Evolutionary conservation across 176 grass and related monocot species (phyloP), one percentile per base, ranked within the genome.

Genomic region (Urochloa ruziziensis): DNA sequence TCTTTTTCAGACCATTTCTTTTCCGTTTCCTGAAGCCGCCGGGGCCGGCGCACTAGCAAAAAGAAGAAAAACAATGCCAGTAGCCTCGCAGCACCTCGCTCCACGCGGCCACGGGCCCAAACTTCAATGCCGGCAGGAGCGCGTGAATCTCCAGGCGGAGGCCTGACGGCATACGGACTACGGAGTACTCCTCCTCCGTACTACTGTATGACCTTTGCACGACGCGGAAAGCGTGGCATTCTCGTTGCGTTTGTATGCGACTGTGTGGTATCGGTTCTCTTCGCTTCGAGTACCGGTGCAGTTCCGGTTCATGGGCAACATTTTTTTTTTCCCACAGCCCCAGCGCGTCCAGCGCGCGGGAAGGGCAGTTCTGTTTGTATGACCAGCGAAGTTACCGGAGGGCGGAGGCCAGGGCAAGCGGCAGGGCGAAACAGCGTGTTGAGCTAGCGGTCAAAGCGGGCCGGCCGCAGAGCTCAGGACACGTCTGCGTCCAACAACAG

Each of bases 111-210:
- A 32, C 9, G 8, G 42, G 56, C 66, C 18, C 67, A 32, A 40
- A 13, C 13, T 33, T 66, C 70, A 12, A 73, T 29, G 53, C 39
- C 10, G 24, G 19, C 43, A 71, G 36, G 46, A 54, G 69, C 61
- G 8, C 69, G 78, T 75, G 78, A 81, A 68, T 87, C 70, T 87
- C 70, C 46, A 82, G 62, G 57, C 77, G 12, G 14, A n/a, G 23
- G 1, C 56, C n/a, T n/a, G n/a, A n/a, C 58, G 77, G 46, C 78
- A 46, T 44, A 57, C 78, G n/a, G n/a, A n/a, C n/a, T n/a, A n/a
- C n/a, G n/a, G n/a, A n/a, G n/a, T n/a, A n/a, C n/a, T n/a, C n/a
- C n/a, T n/a, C n/a, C n/a, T n/a, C n/a, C n/a, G n/a, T n/a, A n/a
- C n/a, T n/a, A n/a, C n/a, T n/a, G 44, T 54, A 66, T 54, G 66